A percentile compares a stretch with the other conserved stretches of the same genome.
These are phyloP conservation scores for Chimonanthus praecox DNA, from an alignment of 164 flowering plant species.

Conservation along the genomic window DNA sequence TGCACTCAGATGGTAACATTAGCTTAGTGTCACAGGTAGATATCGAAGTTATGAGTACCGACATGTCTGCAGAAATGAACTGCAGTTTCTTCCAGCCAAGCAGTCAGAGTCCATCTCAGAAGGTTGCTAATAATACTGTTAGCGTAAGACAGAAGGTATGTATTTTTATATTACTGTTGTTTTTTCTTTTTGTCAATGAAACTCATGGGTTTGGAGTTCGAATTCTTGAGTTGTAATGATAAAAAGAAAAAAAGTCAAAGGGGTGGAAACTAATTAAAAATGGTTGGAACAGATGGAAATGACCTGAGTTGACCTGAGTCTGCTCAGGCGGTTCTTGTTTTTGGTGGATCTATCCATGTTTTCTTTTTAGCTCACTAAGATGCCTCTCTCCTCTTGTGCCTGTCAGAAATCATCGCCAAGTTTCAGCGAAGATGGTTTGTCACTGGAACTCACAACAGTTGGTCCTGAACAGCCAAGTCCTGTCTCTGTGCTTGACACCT, in stretches of 20 bases:
- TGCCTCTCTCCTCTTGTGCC: not conserved
- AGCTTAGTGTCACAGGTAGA: constrained; percentile 34
- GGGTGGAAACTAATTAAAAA: not conserved
- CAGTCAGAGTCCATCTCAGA: constrained; percentile 12
- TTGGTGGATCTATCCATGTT: not conserved
- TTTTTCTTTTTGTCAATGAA: not conserved
- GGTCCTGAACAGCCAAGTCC: constrained; percentile 90
- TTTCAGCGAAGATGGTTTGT: constrained; percentile 22
- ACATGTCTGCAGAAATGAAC: constrained; percentile 24
- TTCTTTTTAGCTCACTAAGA: not conserved
- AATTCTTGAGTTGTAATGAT: not conserved
- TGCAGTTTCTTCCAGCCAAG: constrained; percentile 5
- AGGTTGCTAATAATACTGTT: constrained; percentile 7
- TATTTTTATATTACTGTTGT: not conserved
- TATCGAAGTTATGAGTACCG: constrained; percentile 34
- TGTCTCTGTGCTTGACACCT: constrained; percentile 70
- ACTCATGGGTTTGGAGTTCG: not conserved
- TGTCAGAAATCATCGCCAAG: constrained; percentile 32
- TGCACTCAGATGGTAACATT: constrained; percentile 35
- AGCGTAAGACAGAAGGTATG: constrained; percentile 22
- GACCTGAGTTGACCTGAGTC: not conserved
- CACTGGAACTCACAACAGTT: constrained; percentile 28
- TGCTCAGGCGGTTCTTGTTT: not conserved
- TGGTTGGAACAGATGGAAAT: not conserved
- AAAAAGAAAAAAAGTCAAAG: not conserved